phyloP scores from a whole-genome alignment of 371 early-diverging fungal genomes.

The Sporodiniella umbellata region DNA sequence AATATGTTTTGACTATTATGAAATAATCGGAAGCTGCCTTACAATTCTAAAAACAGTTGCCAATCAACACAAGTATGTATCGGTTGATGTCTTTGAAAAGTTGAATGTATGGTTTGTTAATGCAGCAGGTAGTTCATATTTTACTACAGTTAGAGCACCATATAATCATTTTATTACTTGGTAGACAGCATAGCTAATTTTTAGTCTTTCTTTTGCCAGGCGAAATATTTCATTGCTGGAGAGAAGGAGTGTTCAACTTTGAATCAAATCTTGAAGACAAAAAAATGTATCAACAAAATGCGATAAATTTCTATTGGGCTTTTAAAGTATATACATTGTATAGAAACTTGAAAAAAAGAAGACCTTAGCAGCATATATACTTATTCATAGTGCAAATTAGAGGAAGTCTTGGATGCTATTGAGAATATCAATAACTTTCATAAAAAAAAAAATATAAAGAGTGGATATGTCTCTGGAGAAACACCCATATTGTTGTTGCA shows the following conservation, averaged over 20 bases:
- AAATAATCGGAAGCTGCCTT: slow-evolving; percentile 7
- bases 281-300: slow-evolving; percentile 15
- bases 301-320: slow-evolving; percentile 11
- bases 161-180: slow-evolving; percentile 11
- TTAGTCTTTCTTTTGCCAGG: too few relatives aligned
- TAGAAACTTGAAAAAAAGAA: slow-evolving; percentile 13
- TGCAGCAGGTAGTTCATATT: slow-evolving; percentile 14
- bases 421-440: slow-evolving; percentile 11
- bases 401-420: slow-evolving; percentile 12
- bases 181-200: too few relatives aligned
- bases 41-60: slow-evolving; percentile 12
- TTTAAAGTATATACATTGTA: slow-evolving; percentile 14
- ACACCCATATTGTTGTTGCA: slow-evolving; percentile 3
- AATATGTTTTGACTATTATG: slow-evolving; percentile 9
- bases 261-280: slow-evolving; percentile 14
- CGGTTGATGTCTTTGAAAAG: slow-evolving; percentile 14
- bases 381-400: slow-evolving; percentile 12
- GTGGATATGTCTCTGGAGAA: slow-evolving; percentile 12
- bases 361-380: slow-evolving; percentile 9
- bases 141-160: slow-evolving; percentile 10
- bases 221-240: slow-evolving; percentile 9
- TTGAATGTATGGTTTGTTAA: slow-evolving; percentile 11
- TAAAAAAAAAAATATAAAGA: slow-evolving; percentile 10
- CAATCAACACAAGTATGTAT: slow-evolving; percentile 12
- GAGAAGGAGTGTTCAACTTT: slow-evolving; percentile 15